These are phyloP conservation scores for Bacidia gigantensis DNA, from an alignment of 495 filamentous ascomycete species.

Conservation along the genomic window DNA sequence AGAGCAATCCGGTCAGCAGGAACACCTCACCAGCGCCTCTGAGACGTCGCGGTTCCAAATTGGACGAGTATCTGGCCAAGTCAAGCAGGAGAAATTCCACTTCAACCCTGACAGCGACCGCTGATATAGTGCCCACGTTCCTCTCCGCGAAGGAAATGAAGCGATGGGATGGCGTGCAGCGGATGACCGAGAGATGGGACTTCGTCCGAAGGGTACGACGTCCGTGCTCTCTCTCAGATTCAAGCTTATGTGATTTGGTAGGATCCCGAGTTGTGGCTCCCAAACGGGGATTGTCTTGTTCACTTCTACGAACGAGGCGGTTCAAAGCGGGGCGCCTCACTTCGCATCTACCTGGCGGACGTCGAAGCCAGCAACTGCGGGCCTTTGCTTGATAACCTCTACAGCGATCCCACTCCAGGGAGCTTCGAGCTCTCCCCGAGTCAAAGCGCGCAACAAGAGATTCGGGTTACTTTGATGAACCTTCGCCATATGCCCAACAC, in stretches of 20 bases:
- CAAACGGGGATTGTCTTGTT: slow-evolving; percentile 47
- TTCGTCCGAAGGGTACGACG: slow-evolving; percentile 34
- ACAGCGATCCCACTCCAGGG: slow-evolving; percentile 22
- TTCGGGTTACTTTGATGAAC: slow-evolving; percentile 14
- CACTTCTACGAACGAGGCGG: slow-evolving; percentile 46
- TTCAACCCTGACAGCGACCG: slow-evolving; percentile 1
- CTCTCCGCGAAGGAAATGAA: slow-evolving; percentile 17
- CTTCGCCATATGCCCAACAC: slow-evolving; percentile 18
- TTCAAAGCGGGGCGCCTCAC: slow-evolving; percentile 45
- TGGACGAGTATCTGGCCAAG: slow-evolving; percentile 10
- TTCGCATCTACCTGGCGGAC: slow-evolving; percentile 39
- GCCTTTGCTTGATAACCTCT: slow-evolving; percentile 36
- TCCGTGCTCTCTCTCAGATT: not conserved
- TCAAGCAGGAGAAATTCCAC: slow-evolving; percentile 6
- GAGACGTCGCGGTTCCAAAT: slow-evolving; percentile 10
- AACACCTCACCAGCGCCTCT: slow-evolving; percentile 2
- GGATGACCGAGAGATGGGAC: slow-evolving; percentile 37
- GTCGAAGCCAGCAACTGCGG: slow-evolving; percentile 37
- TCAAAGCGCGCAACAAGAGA: slow-evolving; percentile 10
- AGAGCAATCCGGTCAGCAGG: slow-evolving; percentile 8
- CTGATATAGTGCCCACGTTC: not conserved
- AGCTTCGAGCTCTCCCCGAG: slow-evolving; percentile 10
- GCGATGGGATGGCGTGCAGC: slow-evolving; percentile 44
- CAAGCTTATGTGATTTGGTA: slow-evolving; percentile 13
- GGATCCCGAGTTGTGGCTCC: slow-evolving; percentile 52